Base-by-base conservation (phyloP, 2,329 filamentous ascomycete species). In the Neopestalotiopsis sp. region DNA sequence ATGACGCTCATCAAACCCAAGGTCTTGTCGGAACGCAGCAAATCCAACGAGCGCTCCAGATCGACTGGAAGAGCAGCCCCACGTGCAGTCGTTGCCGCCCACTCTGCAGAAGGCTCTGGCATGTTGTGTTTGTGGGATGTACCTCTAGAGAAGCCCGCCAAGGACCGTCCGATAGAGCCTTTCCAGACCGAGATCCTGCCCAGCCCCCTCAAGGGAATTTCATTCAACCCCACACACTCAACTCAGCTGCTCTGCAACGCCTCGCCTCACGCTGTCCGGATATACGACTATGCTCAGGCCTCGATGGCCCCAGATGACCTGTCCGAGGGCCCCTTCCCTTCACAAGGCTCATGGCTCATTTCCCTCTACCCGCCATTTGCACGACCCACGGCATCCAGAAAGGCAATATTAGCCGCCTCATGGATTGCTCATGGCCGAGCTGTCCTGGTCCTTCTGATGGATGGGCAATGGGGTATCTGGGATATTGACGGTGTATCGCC, bases 391-490 rank as follows among this genome's bases (percentile, higher is more conserved):
- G 76, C 83, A 5, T 77, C 84, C 2, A 83, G 90, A 58, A 92
- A 91, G 73, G 85, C 86, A 0, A 85, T 91, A n/a, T 77, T 91
- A 14, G 89, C 89, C 63, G 88, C 89, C 1, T 84, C 86, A 5
- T 91, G 90, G 90, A 85, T 91, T 62, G 82, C 85, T 2, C 85
- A 87, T 69, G 90, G 90, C 10, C 84, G 86, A 61, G 89, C 89
- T 5, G 81, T 91, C 34, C 79, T 91, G 56, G 82, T 84, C 1
- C 81, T 91, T 2, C 80, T 91, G 3, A 86, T 87, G 1, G 90
- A 91, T 72, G 90, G 89, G 6, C 89, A 89, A 76, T 91, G 90
- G 90, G 90, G 88, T 14, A 87, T 91, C 42, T 91, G 89, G 89
- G 89, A 91, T 73, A 83, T 91, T 59, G 88, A 91, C 70, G 87